These are phyloP conservation scores for Jackrogersella multiformis DNA, from an alignment of 495 filamentous ascomycete genomes.

Conservation along the genomic window DNA sequence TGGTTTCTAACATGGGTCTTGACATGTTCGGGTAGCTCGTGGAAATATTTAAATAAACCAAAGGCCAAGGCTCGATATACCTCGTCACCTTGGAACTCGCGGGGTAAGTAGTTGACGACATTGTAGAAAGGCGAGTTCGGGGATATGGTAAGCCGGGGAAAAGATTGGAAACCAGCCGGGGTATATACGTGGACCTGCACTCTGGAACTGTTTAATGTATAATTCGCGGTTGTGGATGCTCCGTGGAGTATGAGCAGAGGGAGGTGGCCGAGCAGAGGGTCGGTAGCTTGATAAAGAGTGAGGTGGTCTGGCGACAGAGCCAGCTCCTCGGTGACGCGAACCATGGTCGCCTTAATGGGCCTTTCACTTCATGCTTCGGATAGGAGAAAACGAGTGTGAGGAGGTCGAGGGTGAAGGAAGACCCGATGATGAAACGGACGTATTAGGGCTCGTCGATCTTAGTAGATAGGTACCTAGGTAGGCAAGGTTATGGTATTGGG, in stretches of 20 bases:
- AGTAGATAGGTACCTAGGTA: slow-evolving; percentile 10
- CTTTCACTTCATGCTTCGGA: slow-evolving; percentile 46
- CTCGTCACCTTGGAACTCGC: slow-evolving; percentile 93
- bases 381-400: slow-evolving; percentile 35
- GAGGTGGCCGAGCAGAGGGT: slow-evolving; percentile 76
- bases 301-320: slow-evolving; percentile 78
- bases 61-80: slow-evolving; percentile 89
- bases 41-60: slow-evolving; percentile 90
- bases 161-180: slow-evolving; percentile 85
- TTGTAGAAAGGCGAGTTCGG: slow-evolving; percentile 94
- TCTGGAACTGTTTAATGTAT: slow-evolving; percentile 85
- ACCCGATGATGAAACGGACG: slow-evolving; percentile 23
- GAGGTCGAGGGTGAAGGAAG: slow-evolving; percentile 36
- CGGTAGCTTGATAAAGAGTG: slow-evolving; percentile 81
- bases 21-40: slow-evolving; percentile 78
- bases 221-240: slow-evolving; percentile 81
- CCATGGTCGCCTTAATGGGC: slow-evolving; percentile 66
- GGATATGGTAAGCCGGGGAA: slow-evolving; percentile 88
- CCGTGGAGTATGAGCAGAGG: slow-evolving; percentile 87
- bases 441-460: slow-evolving; percentile 17
- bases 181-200: slow-evolving; percentile 93
- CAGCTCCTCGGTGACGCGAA: slow-evolving; percentile 71
- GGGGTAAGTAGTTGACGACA: slow-evolving; percentile 89
- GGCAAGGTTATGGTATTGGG: slow-evolving; percentile 18
- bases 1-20: slow-evolving; percentile 67